phyloP scores from a whole-genome alignment of 2,329 filamentous ascomycete genomes.

The Pseudogymnoascus pannorum region DNA sequence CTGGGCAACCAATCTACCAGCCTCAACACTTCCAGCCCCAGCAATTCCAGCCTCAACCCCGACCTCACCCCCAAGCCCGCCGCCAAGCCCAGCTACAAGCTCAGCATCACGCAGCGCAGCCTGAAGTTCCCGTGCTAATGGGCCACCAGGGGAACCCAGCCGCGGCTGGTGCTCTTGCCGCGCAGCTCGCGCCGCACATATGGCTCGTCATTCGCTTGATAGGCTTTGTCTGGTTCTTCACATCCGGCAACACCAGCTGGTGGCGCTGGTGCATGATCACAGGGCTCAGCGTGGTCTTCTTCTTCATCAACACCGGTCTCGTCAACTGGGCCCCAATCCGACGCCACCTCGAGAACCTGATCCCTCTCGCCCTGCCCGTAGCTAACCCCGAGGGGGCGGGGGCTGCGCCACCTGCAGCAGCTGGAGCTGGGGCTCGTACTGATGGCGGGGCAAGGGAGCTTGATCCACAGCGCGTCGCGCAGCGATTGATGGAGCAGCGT shows the following conservation, averaged over 20 bases:
- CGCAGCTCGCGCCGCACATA: slow-evolving; percentile 48
- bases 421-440: slow-evolving; percentile 14
- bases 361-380: slow-evolving; percentile 43
- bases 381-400: slow-evolving; percentile 18
- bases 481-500: slow-evolving; percentile 44
- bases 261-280: slow-evolving; percentile 50
- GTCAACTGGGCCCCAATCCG: slow-evolving; percentile 53
- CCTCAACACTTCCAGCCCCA: not conserved
- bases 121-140: slow-evolving; percentile 28
- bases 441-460: slow-evolving; percentile 22
- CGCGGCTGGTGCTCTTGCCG: slow-evolving; percentile 22
- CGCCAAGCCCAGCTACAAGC: not conserved
- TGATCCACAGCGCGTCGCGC: slow-evolving; percentile 45
- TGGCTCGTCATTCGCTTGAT: slow-evolving; percentile 53
- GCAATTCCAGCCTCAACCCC: not conserved
- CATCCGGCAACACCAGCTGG: slow-evolving; percentile 50
- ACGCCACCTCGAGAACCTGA: slow-evolving; percentile 51
- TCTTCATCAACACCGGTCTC: slow-evolving; percentile 53
- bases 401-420: slow-evolving; percentile 27
- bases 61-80: not conserved
- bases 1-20: not conserved
- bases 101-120: not conserved
- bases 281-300: slow-evolving; percentile 45
- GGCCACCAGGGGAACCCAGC: slow-evolving; percentile 27
- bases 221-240: slow-evolving; percentile 60